Conservation (phyloP, 352 stramenopile genomes). For the Phytophthora aleatoria region DNA sequence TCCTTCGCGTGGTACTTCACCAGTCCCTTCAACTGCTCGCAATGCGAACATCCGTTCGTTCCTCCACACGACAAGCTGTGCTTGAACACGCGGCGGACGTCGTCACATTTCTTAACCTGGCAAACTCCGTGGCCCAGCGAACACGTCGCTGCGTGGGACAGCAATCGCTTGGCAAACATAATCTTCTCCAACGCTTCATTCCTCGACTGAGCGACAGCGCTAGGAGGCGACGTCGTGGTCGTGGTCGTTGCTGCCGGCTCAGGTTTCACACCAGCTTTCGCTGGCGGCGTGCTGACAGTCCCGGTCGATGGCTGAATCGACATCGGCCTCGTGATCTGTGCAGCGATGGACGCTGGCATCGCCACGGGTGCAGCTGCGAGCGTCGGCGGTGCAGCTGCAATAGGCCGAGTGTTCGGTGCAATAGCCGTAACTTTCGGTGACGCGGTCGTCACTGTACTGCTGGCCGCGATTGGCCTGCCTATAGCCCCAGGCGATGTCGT, state of each 20-base stretch:
- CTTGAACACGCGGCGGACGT: constrained; percentile 86
- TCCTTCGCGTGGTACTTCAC: constrained; percentile 88
- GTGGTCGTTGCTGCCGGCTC: constrained; percentile 26
- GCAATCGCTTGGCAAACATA: constrained; percentile 80
- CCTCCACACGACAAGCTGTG: constrained; percentile 80
- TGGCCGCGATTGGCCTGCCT: constrained; percentile 36
- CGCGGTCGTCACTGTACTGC: constrained; percentile 2
- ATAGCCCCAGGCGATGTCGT: constrained; percentile 31
- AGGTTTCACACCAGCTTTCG: constrained; percentile 34
- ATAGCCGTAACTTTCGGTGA: constrained; percentile 33
- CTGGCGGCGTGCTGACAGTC: constrained; percentile 14
- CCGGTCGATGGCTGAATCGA: constrained; percentile 19
- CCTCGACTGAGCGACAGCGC: constrained; percentile 33
- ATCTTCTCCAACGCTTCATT: constrained; percentile 84
- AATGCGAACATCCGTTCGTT: constrained; percentile 73
- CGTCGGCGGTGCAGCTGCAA: constrained; percentile 28
- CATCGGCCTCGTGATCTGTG: constrained; percentile 11
- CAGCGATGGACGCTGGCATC: constrained; percentile 36
- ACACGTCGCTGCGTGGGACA: constrained; percentile 80
- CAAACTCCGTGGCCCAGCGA: constrained; percentile 60
- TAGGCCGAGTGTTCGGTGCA: constrained; percentile 36
- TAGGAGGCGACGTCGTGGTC: constrained; percentile 23
- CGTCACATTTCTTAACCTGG: constrained; percentile 87
- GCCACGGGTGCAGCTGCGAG: constrained; percentile 25
- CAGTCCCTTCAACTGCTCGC: constrained; percentile 80